A percentile compares a stretch with the other conserved stretches of the same genome.
These are phyloP conservation scores for Cyberlindnera veronae DNA, from an alignment of 805 yeast genomes.

Conservation along the genomic window DNA sequence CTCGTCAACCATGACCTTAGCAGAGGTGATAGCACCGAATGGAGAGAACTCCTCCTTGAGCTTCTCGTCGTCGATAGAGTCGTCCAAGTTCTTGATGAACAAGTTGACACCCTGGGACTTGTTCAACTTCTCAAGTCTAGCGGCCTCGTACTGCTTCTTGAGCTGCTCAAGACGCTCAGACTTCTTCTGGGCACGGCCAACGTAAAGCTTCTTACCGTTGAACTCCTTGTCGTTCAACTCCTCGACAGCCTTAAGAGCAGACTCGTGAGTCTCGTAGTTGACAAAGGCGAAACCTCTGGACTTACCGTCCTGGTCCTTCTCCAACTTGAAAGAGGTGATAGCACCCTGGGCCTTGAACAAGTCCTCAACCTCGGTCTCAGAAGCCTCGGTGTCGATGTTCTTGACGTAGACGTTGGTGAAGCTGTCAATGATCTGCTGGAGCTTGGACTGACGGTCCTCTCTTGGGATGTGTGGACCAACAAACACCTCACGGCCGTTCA, in stretches of 20 bases:
- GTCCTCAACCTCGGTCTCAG: slow-evolving; percentile 67
- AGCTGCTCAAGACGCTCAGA: slow-evolving; percentile 95
- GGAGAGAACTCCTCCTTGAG: slow-evolving; percentile 90
- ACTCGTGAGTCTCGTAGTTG: slow-evolving; percentile 82
- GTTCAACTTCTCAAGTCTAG: slow-evolving; percentile 84
- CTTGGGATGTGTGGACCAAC: slow-evolving; percentile 93
- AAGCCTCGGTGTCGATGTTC: slow-evolving; percentile 72
- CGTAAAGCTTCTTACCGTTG: slow-evolving; percentile 83
- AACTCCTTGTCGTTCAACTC: slow-evolving; percentile 84
- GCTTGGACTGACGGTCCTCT: slow-evolving; percentile 91
- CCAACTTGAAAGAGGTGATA: slow-evolving; percentile 77
- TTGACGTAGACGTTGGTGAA: slow-evolving; percentile 96
- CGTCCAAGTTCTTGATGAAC: slow-evolving; percentile 95
- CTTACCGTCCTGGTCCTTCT: slow-evolving; percentile 81
- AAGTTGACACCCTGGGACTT: slow-evolving; percentile 98
- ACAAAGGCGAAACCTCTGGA: slow-evolving; percentile 96
- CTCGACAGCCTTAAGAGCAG: slow-evolving; percentile 89
- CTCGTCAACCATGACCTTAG: slow-evolving; percentile 94
- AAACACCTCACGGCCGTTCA: slow-evolving; percentile 92
- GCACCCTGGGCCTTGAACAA: slow-evolving; percentile 72
- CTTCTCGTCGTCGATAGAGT: slow-evolving; percentile 84
- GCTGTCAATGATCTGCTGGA: slow-evolving; percentile 85
- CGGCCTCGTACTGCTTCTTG: slow-evolving; percentile 89
- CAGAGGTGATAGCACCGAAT: slow-evolving; percentile 93
- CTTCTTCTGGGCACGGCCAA: slow-evolving; percentile 99